phyloP scores from a whole-genome alignment of 1,139 yeast species.

The Sugiyamaella paludigena region DNA sequence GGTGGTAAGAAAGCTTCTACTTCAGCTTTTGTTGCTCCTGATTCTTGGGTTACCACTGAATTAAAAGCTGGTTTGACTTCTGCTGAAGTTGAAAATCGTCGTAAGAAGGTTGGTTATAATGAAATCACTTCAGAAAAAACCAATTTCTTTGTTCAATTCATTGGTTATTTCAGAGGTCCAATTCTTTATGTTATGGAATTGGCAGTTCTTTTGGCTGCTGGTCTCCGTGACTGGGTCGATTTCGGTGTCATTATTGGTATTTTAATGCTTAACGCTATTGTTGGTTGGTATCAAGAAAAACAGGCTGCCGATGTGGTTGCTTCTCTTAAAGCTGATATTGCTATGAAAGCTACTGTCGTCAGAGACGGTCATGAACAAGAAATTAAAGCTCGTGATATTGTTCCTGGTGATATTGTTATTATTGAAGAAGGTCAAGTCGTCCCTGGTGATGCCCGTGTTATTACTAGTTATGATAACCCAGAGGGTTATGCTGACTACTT shows the following conservation, averaged over 20 bases:
- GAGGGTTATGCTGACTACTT: slow-evolving; percentile 40
- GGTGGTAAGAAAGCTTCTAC: slow-evolving; percentile 16
- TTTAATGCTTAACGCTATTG: slow-evolving; percentile 50
- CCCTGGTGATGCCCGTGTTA: slow-evolving; percentile 92
- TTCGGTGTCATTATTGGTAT: slow-evolving; percentile 67
- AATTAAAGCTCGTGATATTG: slow-evolving; percentile 76
- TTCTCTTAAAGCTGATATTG: slow-evolving; percentile 88
- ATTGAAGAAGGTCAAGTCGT: slow-evolving; percentile 93
- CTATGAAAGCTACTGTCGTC: slow-evolving; percentile 81
- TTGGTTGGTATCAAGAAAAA: slow-evolving; percentile 69
- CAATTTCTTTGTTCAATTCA: slow-evolving; percentile 55
- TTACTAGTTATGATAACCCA: slow-evolving; percentile 46
- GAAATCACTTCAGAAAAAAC: slow-evolving; percentile 62
- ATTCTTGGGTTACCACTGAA: slow-evolving; percentile 45
- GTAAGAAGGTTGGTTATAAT: slow-evolving; percentile 62
- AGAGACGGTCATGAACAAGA: slow-evolving; percentile 79
- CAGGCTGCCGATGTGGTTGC: slow-evolving; percentile 97
- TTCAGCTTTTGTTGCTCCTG: slow-evolving; percentile 33
- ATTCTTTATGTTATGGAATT: slow-evolving; percentile 69
- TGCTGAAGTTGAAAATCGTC: slow-evolving; percentile 54
- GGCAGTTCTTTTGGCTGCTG: slow-evolving; percentile 65
- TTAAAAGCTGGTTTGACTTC: slow-evolving; percentile 52
- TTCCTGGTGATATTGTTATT: slow-evolving; percentile 90
- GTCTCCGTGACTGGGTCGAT: slow-evolving; percentile 71
- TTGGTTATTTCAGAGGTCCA: slow-evolving; percentile 65